phyloP scores from a whole-genome alignment of 495 filamentous ascomycete species.

The Penicillium parvum region DNA sequence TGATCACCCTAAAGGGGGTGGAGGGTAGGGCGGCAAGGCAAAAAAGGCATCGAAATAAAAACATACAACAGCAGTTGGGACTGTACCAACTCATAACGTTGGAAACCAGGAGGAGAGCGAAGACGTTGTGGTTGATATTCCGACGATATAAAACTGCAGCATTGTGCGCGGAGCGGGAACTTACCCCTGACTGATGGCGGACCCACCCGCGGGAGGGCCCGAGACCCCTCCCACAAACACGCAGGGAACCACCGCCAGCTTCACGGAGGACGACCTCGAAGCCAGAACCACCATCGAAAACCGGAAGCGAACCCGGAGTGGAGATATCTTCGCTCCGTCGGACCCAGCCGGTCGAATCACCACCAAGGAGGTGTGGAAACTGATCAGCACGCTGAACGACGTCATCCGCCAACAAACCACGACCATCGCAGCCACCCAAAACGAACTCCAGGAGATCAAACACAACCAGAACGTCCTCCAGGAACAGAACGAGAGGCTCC shows the following conservation, averaged over 20 bases:
- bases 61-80: too few relatives aligned
- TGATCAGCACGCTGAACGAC: conserved; percentile 12
- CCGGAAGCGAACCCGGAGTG: conserved; percentile 8
- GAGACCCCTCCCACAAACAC: conserved; percentile 14
- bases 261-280: conserved; percentile 5
- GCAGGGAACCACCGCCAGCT: conserved; percentile 7
- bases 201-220: conserved; percentile 14
- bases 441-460: conserved; percentile 18
- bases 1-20: too few relatives aligned
- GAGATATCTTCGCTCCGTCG: conserved; percentile 4
- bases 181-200: too few relatives aligned
- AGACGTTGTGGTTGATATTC: too few relatives aligned
- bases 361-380: conserved; percentile 18
- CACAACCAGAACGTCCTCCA: conserved; percentile 15
- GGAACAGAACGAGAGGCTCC: conserved; percentile 14
- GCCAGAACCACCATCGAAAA: too few relatives aligned
- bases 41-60: too few relatives aligned
- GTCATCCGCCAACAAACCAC: conserved; percentile 13
- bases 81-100: too few relatives aligned
- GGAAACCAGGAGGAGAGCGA: too few relatives aligned
- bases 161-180: too few relatives aligned
- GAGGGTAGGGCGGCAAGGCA: too few relatives aligned
- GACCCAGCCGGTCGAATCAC: conserved; percentile 14
- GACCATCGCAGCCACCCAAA: conserved; percentile 7
- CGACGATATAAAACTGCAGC: too few relatives aligned